Base-by-base conservation (phyloP, 345 rosid species). In the Ceriops zippeliana region DNA sequence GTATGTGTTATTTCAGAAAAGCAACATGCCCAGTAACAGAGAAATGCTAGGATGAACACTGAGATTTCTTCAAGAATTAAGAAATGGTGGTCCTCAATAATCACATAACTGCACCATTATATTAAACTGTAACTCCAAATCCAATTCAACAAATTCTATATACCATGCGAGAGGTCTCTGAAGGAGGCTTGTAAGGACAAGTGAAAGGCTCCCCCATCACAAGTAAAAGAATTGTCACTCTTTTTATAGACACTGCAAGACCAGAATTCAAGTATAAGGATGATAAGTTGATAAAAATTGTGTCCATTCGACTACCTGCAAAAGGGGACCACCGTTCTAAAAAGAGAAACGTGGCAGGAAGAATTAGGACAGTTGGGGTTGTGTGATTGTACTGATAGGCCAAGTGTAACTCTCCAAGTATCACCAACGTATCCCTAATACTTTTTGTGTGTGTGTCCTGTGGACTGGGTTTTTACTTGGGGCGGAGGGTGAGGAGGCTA, bases 151-250 rank as follows among this genome's bases (percentile, higher is more conserved):
- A 52, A 31, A 11, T 10, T 1, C 11, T 68, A 68, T 92, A 83
- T 83, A 96, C 99, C 92, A 90, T 63, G 61, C 83, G 86, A 79
- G 97, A 90, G 24, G 93, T 83, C 79, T 92, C 99, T 5, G 72
- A 82, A 32, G 87, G 89, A 65, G 99, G 99, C 76, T 75, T 78
- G 78, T 90, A 96, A 54, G 98, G 99, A 77, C 88, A 79, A 16
- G 86, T 92, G 78, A 96, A 92, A 72, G 99, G 98, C 73, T 96
- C 97, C 66, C 99, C 98, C 21, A 98, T 96, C 57, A 96, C 86
- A 76, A 96, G 52, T 58, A 62, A 52, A 75, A 63, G 56, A 73
- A 60, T 65, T 65, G 10, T 22, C 19, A 69, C 61, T 65, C 47
- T 47, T 52, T 53, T 53, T 21, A 58, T 61, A 20, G 37, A 67